phyloP scores from a whole-genome alignment of 2,329 filamentous ascomycete species.

The Xylariales sp. region DNA sequence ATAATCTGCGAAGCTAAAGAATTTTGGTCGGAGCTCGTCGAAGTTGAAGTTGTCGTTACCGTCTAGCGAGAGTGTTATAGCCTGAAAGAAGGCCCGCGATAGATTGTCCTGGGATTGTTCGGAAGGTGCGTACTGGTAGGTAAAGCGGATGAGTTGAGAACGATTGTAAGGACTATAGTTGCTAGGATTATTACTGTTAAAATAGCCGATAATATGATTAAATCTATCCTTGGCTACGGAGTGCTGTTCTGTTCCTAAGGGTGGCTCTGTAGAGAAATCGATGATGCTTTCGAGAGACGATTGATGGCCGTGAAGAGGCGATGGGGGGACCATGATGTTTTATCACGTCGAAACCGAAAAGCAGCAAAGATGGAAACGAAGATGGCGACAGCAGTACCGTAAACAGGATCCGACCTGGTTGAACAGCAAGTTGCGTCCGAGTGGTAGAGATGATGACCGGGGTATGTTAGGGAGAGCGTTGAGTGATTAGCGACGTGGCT shows the following conservation, averaged over 20 bases:
- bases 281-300: conserved; percentile 19
- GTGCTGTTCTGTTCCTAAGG: conserved; percentile 10
- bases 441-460: neutral
- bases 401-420: neutral
- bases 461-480: neutral
- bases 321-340: conserved; percentile 9
- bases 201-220: conserved; percentile 39
- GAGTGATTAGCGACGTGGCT: neutral
- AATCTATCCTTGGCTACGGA: conserved; percentile 26
- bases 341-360: conserved; percentile 11
- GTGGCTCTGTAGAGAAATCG: conserved; percentile 14
- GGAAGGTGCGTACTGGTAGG: conserved; percentile 45
- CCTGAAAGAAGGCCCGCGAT: conserved; percentile 44
- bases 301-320: conserved; percentile 21
- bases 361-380: conserved; percentile 6
- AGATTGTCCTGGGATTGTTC: conserved; percentile 43
- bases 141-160: conserved; percentile 43
- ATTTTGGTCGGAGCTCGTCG: conserved; percentile 33
- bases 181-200: conserved; percentile 31
- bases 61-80: conserved; percentile 36
- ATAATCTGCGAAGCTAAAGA: conserved; percentile 46
- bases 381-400: neutral
- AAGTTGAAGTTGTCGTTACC: conserved; percentile 34
- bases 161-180: conserved; percentile 40
- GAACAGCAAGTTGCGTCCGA: conserved; percentile 2